phyloP scores from a whole-genome alignment of 495 filamentous ascomycete species.

The Podospora comata region DNA sequence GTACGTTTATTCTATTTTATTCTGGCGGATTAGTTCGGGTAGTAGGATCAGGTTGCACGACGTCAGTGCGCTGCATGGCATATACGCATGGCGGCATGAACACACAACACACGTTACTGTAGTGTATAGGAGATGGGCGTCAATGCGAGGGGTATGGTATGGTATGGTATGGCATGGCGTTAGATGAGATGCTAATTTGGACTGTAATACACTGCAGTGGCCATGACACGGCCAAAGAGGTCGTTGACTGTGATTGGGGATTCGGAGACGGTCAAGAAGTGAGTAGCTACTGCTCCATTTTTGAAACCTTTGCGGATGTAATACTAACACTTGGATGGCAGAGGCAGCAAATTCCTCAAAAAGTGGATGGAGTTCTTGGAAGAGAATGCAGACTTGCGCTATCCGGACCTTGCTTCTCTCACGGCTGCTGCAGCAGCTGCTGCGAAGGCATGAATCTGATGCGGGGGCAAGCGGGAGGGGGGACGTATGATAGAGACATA shows the following conservation, averaged over 20 bases:
- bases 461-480: not conserved
- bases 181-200: conserved; percentile 1
- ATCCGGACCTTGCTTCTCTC: conserved; percentile 67
- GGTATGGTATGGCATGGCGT: not conserved
- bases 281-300: conserved; percentile 38
- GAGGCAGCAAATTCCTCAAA: conserved; percentile 77
- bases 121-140: conserved; percentile 9
- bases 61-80: conserved; percentile 4
- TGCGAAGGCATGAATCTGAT: conserved; percentile 18
- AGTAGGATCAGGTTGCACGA: conserved; percentile 2
- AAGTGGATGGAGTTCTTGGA: conserved; percentile 88
- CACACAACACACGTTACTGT: not conserved
- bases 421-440: conserved; percentile 7
- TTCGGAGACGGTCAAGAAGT: conserved; percentile 84
- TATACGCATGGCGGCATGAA: not conserved
- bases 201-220: conserved; percentile 53
- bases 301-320: not conserved
- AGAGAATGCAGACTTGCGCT: conserved; percentile 78
- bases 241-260: conserved; percentile 90
- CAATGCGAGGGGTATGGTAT: conserved; percentile 18
- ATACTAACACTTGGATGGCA: conserved; percentile 32
- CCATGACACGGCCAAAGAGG: conserved; percentile 90
- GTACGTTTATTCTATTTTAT: conserved; percentile 45
- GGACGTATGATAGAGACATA: not conserved
- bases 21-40: not conserved